These are phyloP conservation scores for Terana coerulea DNA, from an alignment of 768 basidiomycete species.

Conservation along the genomic window DNA sequence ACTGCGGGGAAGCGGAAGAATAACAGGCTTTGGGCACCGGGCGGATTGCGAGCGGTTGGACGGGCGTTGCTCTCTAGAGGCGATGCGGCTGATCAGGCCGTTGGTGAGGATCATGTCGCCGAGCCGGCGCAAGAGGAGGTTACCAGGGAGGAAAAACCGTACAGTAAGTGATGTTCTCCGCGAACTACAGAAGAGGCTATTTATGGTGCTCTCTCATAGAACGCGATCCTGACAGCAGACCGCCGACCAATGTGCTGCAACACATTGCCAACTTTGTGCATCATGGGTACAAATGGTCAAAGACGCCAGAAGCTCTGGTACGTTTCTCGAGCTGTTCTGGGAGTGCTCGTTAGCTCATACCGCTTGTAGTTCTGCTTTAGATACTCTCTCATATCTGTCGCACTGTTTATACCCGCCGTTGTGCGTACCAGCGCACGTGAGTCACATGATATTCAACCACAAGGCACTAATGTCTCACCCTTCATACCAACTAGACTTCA, in stretches of 20 bases:
- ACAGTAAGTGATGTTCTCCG: slow-evolving; percentile 17
- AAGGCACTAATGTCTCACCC: background rate
- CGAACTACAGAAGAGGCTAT: background rate
- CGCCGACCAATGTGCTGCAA: slow-evolving; percentile 42
- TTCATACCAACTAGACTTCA: slow-evolving; percentile 39
- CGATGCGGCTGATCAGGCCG: slow-evolving; percentile 12
- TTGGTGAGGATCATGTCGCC: slow-evolving; percentile 22
- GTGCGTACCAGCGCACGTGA: slow-evolving; percentile 37
- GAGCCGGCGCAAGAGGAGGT: slow-evolving; percentile 29
- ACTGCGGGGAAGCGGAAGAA: slow-evolving; percentile 34
- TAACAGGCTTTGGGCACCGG: slow-evolving; percentile 49
- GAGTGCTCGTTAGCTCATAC: background rate
- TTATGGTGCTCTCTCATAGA: slow-evolving; percentile 19
- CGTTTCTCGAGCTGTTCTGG: slow-evolving; percentile 1
- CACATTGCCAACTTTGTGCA: slow-evolving; percentile 33
- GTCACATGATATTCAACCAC: slow-evolving; percentile 21
- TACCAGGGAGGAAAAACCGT: slow-evolving; percentile 23
- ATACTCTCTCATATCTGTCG: slow-evolving; percentile 44
- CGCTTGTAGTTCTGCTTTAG: slow-evolving; percentile 53
- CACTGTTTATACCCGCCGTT: slow-evolving; percentile 49
- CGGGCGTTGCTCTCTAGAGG: slow-evolving; percentile 25
- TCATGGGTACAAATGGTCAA: slow-evolving; percentile 34
- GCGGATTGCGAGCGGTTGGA: slow-evolving; percentile 34
- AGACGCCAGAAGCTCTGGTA: slow-evolving; percentile 39
- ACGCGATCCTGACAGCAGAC: slow-evolving; percentile 44